A percentile compares a stretch with the other conserved stretches of the same genome.
Evolutionary conservation across 805 yeast species (phyloP).

Genomic region (Candida schatavii): DNA sequence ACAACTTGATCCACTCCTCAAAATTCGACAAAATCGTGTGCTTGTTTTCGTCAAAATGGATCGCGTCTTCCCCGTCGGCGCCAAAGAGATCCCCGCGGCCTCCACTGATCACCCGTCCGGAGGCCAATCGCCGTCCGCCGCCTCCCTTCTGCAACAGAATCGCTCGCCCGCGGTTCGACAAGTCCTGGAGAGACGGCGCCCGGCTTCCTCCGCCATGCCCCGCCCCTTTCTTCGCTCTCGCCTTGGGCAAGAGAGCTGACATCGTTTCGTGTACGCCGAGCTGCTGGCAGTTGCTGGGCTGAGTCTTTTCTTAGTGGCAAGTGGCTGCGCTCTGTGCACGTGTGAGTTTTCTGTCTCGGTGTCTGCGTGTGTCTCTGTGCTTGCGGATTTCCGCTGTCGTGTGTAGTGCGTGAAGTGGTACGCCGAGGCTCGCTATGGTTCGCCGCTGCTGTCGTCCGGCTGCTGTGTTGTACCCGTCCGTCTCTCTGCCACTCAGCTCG

Average conservation of each 20-base stretch:
- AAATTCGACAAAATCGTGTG: conserved; percentile 41
- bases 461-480: conserved; percentile 4
- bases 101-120: background rate
- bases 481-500: conserved; percentile 1
- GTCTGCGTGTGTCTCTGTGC: too few relatives aligned
- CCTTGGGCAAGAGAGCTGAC: conserved; percentile 4
- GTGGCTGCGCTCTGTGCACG: too few relatives aligned
- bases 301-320: too few relatives aligned
- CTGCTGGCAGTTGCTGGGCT: too few relatives aligned
- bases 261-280: too few relatives aligned
- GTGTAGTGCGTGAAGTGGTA: too few relatives aligned
- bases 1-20: conserved; percentile 50
- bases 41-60: conserved; percentile 40
- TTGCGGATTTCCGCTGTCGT: too few relatives aligned
- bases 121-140: background rate
- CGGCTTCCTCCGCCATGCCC: conserved; percentile 6
- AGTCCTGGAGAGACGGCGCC: conserved; percentile 18
- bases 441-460: too few relatives aligned
- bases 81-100: conserved; percentile 5
- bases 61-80: conserved; percentile 29
- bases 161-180: conserved; percentile 28
- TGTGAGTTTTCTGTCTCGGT: too few relatives aligned
- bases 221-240: conserved; percentile 7
- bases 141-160: conserved; percentile 14
- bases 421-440: too few relatives aligned